Evolutionary conservation across 2,329 filamentous ascomycete species (phyloP).

Genomic region (Pleoardoris graminearum): DNA sequence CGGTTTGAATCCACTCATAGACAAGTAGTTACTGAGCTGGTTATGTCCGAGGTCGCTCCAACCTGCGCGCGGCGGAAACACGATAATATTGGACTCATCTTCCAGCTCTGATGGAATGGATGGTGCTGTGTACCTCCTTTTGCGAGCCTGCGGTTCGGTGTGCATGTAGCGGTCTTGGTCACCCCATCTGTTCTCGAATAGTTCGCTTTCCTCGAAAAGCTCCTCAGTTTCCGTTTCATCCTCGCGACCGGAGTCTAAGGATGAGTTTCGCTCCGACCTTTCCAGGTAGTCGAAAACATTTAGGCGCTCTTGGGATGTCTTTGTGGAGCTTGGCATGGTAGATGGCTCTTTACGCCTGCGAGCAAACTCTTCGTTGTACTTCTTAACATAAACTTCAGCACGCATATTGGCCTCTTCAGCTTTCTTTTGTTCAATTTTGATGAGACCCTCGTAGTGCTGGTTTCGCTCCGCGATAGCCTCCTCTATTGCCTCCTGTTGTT

Average conservation of each 20-base stretch:
- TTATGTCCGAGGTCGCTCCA: conserved; percentile 3
- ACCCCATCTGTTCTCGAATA: neutral
- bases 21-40: conserved; percentile 7
- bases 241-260: neutral
- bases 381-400: neutral
- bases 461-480: neutral
- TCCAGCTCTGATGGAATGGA: neutral
- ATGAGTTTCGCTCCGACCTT: neutral
- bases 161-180: neutral
- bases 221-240: neutral
- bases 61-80: conserved; percentile 7
- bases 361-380: conserved; percentile 1
- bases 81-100: conserved; percentile 3
- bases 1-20: conserved; percentile 3
- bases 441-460: neutral
- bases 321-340: neutral
- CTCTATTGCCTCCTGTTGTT: neutral
- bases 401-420: neutral
- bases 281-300: neutral
- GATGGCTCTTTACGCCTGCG: neutral
- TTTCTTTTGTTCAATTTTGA: conserved; percentile 1
- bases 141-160: neutral
- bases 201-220: neutral
- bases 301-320: neutral
- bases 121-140: neutral